These are phyloP conservation scores for Lentinula detonsa DNA, from an alignment of 768 basidiomycete genomes.

Conservation along the genomic window DNA sequence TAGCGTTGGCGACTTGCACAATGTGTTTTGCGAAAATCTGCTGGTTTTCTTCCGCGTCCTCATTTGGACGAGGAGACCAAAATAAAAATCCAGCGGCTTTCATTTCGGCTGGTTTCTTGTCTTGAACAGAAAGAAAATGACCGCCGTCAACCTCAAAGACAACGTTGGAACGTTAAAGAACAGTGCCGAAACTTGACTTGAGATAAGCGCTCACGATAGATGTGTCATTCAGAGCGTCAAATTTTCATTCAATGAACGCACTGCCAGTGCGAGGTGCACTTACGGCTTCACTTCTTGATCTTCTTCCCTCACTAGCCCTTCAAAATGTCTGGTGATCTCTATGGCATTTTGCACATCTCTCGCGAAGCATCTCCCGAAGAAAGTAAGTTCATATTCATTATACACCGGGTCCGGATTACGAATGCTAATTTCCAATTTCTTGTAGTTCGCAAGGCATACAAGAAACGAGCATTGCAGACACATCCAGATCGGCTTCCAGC, in stretches of 20 bases:
- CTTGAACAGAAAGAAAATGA: no score
- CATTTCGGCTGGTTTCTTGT: no score
- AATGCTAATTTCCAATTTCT: neutral
- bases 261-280: neutral
- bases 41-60: no score
- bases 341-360: slow-evolving; percentile 53
- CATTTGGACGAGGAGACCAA: no score
- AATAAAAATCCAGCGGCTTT: no score
- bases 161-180: neutral
- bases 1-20: no score
- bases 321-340: slow-evolving; percentile 53
- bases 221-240: neutral
- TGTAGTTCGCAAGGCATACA: slow-evolving; percentile 76
- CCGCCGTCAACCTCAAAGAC: no score
- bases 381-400: slow-evolving; percentile 37
- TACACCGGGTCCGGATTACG: neutral
- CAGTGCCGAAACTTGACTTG: neutral
- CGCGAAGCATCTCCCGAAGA: slow-evolving; percentile 56
- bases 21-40: no score
- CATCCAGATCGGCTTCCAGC: slow-evolving; percentile 70
- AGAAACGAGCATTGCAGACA: slow-evolving; percentile 61
- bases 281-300: slow-evolving; percentile 8
- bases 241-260: neutral
- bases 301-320: slow-evolving; percentile 5
- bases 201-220: neutral